Percentiles rank a stretch among this genome's conserved stretches.
Conservation (phyloP, 768 basidiomycete genomes). For the Leccinum subtestaceum region DNA sequence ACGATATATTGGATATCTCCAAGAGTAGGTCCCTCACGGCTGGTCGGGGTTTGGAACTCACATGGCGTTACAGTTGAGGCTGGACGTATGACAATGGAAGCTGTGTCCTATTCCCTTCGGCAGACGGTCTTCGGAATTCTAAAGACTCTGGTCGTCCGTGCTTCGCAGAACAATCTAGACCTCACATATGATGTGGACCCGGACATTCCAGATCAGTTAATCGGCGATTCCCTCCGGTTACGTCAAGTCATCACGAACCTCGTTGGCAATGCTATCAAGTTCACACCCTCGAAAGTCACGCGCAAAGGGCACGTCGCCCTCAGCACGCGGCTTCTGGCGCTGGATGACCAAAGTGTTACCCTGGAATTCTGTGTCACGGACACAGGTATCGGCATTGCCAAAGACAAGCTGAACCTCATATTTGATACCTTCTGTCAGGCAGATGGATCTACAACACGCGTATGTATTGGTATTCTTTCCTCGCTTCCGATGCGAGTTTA, state of each 20-base stretch:
- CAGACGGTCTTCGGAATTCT: constrained; percentile 96
- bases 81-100: constrained; percentile 99
- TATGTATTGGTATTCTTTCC: constrained; percentile 35
- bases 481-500: constrained; percentile 11
- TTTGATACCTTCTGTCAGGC: constrained; percentile 99
- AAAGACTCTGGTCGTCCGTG: constrained; percentile 96
- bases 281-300: constrained; percentile 78
- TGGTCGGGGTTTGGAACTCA: constrained; percentile 2
- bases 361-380: constrained; percentile 97
- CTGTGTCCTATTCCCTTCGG: constrained; percentile 96
- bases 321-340: constrained; percentile 73
- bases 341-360: constrained; percentile 82
- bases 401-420: constrained; percentile 96
- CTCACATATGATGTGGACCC: constrained; percentile 95
- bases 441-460: constrained; percentile 95
- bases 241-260: constrained; percentile 95
- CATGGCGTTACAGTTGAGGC: constrained; percentile 73
- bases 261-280: constrained; percentile 96
- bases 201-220: constrained; percentile 93
- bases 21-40: constrained; percentile 74
- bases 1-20: constrained; percentile 98
- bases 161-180: constrained; percentile 94
- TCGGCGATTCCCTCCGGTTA: constrained; percentile 92
- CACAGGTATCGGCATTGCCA: constrained; percentile 97
- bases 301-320: constrained; percentile 89